phyloP scores from a whole-genome alignment of 805 yeast genomes.

The Saturnispora dispora region DNA sequence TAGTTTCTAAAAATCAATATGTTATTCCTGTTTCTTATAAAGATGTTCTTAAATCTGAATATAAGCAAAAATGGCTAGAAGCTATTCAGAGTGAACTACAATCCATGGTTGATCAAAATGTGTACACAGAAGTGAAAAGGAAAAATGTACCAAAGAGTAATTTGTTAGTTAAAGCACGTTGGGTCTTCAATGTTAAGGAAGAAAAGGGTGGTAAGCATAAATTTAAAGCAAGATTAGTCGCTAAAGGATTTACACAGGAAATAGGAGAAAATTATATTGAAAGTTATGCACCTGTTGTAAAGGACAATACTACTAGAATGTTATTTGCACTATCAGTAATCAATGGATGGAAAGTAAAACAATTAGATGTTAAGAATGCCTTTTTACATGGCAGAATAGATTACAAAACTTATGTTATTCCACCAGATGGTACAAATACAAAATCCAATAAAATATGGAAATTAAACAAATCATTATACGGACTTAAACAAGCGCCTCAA shows the following conservation, averaged over 20 bases:
- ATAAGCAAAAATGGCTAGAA: not conserved
- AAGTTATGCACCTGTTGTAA: constrained; percentile 5
- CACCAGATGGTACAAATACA: not conserved
- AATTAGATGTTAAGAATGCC: too few relatives aligned
- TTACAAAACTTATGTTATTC: constrained; percentile 3
- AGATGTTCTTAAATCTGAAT: not conserved
- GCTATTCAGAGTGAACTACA: not conserved
- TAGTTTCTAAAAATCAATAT: not conserved
- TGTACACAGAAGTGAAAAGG: not conserved
- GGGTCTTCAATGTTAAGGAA: constrained; percentile 7
- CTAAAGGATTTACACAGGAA: constrained; percentile 8
- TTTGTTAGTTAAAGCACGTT: not conserved
- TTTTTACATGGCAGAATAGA: constrained; percentile 10
- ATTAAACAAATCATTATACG: constrained; percentile 1
- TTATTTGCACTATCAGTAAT: not conserved
- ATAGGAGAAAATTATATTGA: constrained; percentile 5
- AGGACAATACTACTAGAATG: constrained; percentile 4
- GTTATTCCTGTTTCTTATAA: not conserved
- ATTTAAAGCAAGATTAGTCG: constrained; percentile 8
- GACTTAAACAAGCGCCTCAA: constrained; percentile 2
- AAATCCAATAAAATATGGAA: not conserved
- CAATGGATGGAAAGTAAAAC: constrained; percentile 2
- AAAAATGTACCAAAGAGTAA: not conserved
- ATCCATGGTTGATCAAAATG: not conserved
- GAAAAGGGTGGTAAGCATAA: not conserved